Evolutionary conservation across 495 filamentous ascomycete species (phyloP).

Genomic region (Aspergillus incahuasiensis): DNA sequence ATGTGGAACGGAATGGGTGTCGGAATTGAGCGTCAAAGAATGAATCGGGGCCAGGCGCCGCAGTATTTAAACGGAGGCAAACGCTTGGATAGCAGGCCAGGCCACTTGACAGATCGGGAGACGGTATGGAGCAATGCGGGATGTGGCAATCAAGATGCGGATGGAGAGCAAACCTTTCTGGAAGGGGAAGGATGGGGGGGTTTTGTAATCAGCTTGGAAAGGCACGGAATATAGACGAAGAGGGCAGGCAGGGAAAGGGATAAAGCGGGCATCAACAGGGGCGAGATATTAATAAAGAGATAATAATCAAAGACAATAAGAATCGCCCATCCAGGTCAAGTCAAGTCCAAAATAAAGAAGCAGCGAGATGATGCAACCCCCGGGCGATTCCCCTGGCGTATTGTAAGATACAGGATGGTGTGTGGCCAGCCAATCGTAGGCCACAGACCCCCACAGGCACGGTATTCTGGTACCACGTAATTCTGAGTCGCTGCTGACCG

Average conservation of each 20-base stretch:
- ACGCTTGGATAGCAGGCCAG: neutral
- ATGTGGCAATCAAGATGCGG: conserved; percentile 7
- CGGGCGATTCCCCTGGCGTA: neutral
- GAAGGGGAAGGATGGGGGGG: neutral
- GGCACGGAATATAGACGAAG: neutral
- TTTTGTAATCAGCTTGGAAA: neutral
- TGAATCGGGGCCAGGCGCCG: neutral
- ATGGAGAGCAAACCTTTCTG: neutral
- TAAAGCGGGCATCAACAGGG: conserved; percentile 3
- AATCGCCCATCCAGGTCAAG: neutral
- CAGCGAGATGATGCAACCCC: neutral
- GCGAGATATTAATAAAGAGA: neutral
- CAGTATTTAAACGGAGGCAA: conserved; percentile 8
- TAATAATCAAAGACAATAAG: neutral
- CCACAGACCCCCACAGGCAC: neutral
- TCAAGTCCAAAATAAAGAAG: neutral
- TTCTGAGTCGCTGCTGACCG: conserved; percentile 2
- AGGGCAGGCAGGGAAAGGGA: neutral
- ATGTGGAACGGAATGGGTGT: neutral
- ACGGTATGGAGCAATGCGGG: conserved; percentile 2
- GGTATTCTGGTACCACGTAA: neutral
- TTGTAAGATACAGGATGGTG: neutral
- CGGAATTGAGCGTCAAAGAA: conserved; percentile 6
- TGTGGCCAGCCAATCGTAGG: neutral
- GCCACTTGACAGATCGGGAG: neutral